Evolutionary conservation across 495 filamentous ascomycete genomes (phyloP).

Genomic region (Neurospora tetraspora): DNA sequence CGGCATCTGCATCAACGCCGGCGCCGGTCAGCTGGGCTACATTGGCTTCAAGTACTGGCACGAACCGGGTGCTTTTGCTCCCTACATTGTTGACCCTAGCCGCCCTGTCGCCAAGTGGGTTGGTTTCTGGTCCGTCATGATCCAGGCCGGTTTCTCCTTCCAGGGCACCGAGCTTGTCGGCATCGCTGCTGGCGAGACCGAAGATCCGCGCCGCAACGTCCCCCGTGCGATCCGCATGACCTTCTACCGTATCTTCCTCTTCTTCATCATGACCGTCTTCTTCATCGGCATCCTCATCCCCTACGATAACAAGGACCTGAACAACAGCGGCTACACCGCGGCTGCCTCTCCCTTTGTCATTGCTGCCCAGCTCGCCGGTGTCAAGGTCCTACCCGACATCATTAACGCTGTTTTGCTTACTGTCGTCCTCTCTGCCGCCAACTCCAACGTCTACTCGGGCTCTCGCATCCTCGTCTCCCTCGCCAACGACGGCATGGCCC

Average conservation of each 20-base stretch:
- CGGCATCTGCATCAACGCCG: constrained; percentile 56
- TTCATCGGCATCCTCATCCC: constrained; percentile 60
- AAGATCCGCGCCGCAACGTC: constrained; percentile 48
- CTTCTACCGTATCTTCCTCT: constrained; percentile 51
- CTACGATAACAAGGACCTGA: constrained; percentile 38
- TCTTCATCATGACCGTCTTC: constrained; percentile 59
- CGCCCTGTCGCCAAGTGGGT: constrained; percentile 31
- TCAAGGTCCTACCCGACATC: constrained; percentile 55
- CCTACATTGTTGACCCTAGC: constrained; percentile 33
- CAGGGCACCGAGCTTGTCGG: constrained; percentile 53
- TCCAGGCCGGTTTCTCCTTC: constrained; percentile 38
- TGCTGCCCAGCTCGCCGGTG: constrained; percentile 53
- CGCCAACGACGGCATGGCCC: constrained; percentile 51
- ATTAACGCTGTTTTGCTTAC: constrained; percentile 63
- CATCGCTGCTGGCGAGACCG: constrained; percentile 57
- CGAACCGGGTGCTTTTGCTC: constrained; percentile 57
- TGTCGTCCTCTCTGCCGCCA: constrained; percentile 46
- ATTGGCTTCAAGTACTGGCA: constrained; percentile 68
- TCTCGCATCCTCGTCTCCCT: constrained; percentile 56
- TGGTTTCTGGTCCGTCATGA: constrained; percentile 36
- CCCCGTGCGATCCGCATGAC: constrained; percentile 40
- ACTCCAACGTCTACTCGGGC: constrained; percentile 50
- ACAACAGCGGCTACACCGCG: constrained; percentile 36
- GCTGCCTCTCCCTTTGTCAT: constrained; percentile 64
- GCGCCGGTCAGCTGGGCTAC: constrained; percentile 53